Conservation (phyloP, 192 early-diverging fungal genomes). For the Linnemannia elongata region DNA sequence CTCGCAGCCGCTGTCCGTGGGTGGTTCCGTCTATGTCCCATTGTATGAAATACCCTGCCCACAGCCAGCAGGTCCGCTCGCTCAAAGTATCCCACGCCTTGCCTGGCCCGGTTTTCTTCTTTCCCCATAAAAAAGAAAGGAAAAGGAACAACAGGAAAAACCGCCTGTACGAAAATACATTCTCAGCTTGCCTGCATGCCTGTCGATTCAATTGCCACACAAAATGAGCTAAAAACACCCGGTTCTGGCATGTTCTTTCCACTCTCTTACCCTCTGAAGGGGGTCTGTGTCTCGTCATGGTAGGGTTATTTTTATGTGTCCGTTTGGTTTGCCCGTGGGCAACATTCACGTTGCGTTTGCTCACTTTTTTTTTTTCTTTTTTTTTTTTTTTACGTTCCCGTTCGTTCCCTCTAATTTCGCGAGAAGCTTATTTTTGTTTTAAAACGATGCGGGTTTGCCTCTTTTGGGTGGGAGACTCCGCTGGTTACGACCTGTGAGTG, state of each 20-base stretch:
- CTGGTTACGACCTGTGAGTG: neutral
- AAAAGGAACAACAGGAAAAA: neutral
- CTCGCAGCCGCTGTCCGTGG: too few species aligned
- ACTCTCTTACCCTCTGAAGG: neutral
- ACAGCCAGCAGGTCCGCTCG: neutral
- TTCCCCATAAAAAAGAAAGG: neutral
- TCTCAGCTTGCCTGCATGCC: too few species aligned
- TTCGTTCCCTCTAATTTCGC: neutral
- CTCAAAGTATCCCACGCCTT: neutral
- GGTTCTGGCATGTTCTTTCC: slow-evolving; percentile 2
- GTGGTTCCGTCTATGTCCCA: too few species aligned
- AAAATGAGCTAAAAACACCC: neutral
- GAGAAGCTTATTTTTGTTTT: slow-evolving; percentile 3
- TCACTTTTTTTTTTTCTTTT: neutral
- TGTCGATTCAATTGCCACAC: neutral
- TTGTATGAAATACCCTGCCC: neutral
- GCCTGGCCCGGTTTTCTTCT: neutral
- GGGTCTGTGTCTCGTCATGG: neutral
- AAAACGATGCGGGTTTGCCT: slow-evolving; percentile 37
- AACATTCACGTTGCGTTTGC: slow-evolving; percentile 8
- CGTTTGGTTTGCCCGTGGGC: slow-evolving; percentile 5
- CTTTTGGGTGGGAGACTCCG: slow-evolving; percentile 19
- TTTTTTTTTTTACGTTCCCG: neutral
- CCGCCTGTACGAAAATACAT: too few species aligned
- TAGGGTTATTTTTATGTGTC: neutral